phyloP scores from a whole-genome alignment of 1,139 yeast species.

The Diutina neorugosa region DNA sequence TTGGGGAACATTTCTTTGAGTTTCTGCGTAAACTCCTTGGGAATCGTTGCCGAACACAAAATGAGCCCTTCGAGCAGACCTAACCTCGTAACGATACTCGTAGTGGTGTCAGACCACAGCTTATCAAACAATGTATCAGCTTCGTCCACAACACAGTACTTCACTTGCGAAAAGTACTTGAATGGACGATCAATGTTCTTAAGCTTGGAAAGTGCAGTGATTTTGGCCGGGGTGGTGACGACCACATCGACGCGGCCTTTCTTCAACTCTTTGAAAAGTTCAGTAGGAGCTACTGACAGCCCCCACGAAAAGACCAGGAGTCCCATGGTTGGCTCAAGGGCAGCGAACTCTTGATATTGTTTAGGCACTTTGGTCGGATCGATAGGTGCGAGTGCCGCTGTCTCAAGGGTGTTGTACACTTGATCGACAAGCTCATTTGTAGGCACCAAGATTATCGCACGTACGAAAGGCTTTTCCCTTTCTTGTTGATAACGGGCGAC shows the following conservation, averaged over 20 bases:
- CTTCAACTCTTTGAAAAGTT: conserved; percentile 34
- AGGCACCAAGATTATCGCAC: conserved; percentile 71
- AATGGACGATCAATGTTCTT: conserved; percentile 36
- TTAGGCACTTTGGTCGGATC: conserved; percentile 7
- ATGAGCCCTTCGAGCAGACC: conserved; percentile 49
- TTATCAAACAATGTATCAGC: conserved; percentile 89
- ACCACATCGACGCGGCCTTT: conserved; percentile 57
- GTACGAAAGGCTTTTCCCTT: conserved; percentile 30
- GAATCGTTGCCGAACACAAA: conserved; percentile 86
- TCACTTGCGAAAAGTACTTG: conserved; percentile 31
- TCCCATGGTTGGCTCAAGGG: conserved; percentile 18
- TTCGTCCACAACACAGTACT: conserved; percentile 75
- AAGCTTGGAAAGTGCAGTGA: conserved; percentile 34
- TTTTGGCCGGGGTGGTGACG: conserved; percentile 74
- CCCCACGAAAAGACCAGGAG: conserved; percentile 50
- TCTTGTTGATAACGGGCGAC: conserved; percentile 19
- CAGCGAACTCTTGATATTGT: conserved; percentile 10
- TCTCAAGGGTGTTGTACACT: conserved; percentile 42
- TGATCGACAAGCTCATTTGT: conserved; percentile 84
- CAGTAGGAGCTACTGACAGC: conserved; percentile 35
- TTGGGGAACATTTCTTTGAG: conserved; percentile 54
- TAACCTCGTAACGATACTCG: conserved; percentile 39
- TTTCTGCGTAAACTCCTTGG: conserved; percentile 59
- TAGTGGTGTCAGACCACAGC: conserved; percentile 65
- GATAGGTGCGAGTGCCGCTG: conserved; percentile 20